Percentiles rank a stretch among this genome's conserved stretches.
phyloP scores from a whole-genome alignment of 2,329 filamentous ascomycete genomes.

The Pseudocercospora ulei region DNA sequence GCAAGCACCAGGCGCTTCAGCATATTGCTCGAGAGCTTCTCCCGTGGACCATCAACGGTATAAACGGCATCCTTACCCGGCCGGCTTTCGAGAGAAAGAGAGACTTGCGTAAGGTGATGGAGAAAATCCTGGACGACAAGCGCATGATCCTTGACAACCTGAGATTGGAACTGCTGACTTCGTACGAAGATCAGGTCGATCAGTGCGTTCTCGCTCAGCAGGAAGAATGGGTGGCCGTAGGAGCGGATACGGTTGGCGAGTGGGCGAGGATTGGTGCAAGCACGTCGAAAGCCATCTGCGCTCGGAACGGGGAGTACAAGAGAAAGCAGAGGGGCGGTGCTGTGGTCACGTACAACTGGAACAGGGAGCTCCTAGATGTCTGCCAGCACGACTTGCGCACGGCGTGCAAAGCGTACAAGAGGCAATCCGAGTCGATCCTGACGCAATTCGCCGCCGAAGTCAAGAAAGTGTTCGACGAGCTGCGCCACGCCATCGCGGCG shows the following conservation, averaged over 20 bases:
- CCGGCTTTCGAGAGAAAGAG: conserved; percentile 15
- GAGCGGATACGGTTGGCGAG: not conserved
- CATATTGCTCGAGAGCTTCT: conserved; percentile 7
- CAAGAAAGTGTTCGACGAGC: not conserved
- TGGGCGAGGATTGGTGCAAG: not conserved
- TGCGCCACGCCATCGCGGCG: not conserved
- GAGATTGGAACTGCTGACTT: not conserved
- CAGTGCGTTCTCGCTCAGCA: not conserved
- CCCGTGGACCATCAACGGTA: conserved; percentile 14
- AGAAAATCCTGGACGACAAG: not conserved
- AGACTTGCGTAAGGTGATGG: conserved; percentile 13
- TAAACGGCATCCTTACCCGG: conserved; percentile 16
- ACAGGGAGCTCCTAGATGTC: not conserved
- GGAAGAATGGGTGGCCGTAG: not conserved
- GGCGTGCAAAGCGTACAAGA: conserved; percentile 1
- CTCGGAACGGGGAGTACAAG: not conserved
- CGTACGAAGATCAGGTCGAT: not conserved
- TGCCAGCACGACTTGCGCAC: not conserved
- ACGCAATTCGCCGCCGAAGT: not conserved
- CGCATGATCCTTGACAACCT: not conserved
- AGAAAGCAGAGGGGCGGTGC: not conserved
- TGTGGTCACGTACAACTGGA: conserved; percentile 5
- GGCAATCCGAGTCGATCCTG: not conserved
- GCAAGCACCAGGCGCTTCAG: conserved; percentile 14
- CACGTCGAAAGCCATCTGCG: not conserved